These are phyloP conservation scores for Acer campestre DNA, from an alignment of 345 rosid genomes.

Conservation along the genomic window DNA sequence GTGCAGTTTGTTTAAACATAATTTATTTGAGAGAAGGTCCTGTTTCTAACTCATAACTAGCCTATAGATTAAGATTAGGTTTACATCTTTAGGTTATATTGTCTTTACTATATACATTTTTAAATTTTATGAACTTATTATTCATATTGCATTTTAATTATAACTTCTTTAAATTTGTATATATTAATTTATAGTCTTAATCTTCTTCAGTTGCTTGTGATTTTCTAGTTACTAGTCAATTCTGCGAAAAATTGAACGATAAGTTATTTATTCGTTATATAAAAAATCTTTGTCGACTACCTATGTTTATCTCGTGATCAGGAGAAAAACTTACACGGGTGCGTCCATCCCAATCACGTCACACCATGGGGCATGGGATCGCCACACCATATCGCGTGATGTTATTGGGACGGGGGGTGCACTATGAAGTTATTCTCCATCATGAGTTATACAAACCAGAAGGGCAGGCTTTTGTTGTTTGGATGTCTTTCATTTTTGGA, in stretches of 20 bases:
- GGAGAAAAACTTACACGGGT: no score
- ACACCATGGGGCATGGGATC: no score
- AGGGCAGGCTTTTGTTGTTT: no score
- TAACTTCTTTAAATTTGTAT: neutral
- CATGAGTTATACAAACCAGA: no score
- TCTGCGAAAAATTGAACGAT: neutral
- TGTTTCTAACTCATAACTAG: neutral
- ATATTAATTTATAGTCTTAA: neutral
- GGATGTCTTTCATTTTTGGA: no score
- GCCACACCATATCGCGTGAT: no score
- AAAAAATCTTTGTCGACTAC: no score
- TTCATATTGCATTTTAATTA: neutral
- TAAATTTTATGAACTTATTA: neutral
- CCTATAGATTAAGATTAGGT: conserved; percentile 1
- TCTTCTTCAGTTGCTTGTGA: no score
- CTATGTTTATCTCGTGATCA: no score
- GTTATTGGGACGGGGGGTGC: no score
- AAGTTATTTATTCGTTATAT: neutral
- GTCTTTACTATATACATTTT: neutral
- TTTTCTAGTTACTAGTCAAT: neutral
- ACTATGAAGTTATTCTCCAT: neutral
- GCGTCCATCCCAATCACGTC: neutral
- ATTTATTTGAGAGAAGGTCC: neutral
- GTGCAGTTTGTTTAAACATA: neutral
- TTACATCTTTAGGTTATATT: neutral